phyloP scores from a whole-genome alignment of 1,284 basidiomycete genomes.

The Ustilago trichophora region DNA sequence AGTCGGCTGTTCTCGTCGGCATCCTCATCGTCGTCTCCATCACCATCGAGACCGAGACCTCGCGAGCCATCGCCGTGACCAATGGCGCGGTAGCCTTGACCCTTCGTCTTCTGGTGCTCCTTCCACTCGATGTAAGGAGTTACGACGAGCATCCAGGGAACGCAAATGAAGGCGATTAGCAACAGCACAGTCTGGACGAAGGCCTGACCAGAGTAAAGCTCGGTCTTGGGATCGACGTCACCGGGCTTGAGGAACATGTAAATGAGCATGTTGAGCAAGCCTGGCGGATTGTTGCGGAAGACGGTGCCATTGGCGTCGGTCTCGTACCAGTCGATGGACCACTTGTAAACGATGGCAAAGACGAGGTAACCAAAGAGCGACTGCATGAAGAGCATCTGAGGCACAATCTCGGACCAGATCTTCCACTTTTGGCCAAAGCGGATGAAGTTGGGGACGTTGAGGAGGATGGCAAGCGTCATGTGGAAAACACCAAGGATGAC shows the following conservation, averaged over 20 bases:
- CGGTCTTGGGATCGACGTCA: constrained; percentile 73
- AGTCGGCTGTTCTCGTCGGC: constrained; percentile 69
- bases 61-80: constrained; percentile 47
- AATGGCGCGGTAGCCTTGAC: constrained; percentile 80
- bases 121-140: constrained; percentile 95
- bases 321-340: constrained; percentile 88
- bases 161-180: constrained; percentile 82
- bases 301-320: constrained; percentile 70
- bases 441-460: constrained; percentile 94
- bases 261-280: constrained; percentile 73
- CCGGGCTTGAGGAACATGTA: constrained; percentile 67
- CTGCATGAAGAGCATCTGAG: constrained; percentile 96
- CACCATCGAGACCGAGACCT: constrained; percentile 45
- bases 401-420: constrained; percentile 93
- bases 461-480: constrained; percentile 96
- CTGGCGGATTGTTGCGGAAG: constrained; percentile 75
- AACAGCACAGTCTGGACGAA: constrained; percentile 83
- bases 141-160: constrained; percentile 91
- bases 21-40: constrained; percentile 53
- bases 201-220: constrained; percentile 88
- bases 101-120: constrained; percentile 85
- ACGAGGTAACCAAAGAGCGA: constrained; percentile 97
- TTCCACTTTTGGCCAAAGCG: constrained; percentile 86
- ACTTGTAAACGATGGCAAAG: constrained; percentile 95
- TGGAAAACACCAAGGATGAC: constrained; percentile 96